Conservation (phyloP, 208 protist genomes). For the Wallacemonas sp. region DNA sequence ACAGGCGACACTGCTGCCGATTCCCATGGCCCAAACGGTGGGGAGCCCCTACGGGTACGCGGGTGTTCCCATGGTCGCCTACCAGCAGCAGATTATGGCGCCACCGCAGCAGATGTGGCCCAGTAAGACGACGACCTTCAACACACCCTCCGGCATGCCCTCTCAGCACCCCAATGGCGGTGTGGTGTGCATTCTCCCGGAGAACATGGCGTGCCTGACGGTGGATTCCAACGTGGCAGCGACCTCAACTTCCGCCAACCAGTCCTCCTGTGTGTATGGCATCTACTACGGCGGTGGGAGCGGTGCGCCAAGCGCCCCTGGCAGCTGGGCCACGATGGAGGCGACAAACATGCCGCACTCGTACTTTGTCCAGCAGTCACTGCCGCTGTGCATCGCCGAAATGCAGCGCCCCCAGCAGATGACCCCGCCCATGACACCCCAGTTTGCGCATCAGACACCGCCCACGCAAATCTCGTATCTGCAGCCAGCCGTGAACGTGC, state of each 20-base stretch:
- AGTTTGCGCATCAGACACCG: neutral
- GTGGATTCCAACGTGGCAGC: neutral
- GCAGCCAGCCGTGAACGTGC: neutral
- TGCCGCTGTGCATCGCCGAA: neutral
- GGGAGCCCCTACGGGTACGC: slow-evolving; percentile 3
- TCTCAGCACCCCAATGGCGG: slow-evolving; percentile 3
- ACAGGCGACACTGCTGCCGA: neutral
- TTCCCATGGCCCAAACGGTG: slow-evolving; percentile 3
- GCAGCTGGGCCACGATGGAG: slow-evolving; percentile 2
- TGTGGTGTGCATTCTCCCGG: slow-evolving; percentile 9
- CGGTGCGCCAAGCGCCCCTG: neutral
- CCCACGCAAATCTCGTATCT: neutral
- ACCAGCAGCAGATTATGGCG: slow-evolving; percentile 16
- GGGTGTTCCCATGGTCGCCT: neutral
- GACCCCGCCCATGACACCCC: neutral
- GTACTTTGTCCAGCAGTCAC: neutral
- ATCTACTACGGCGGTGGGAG: neutral
- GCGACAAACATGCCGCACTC: neutral
- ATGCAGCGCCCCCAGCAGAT: neutral
- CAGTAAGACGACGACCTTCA: neutral
- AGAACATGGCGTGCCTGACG: slow-evolving; percentile 10
- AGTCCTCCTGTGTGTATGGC: slow-evolving; percentile 7
- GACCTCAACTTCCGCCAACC: neutral
- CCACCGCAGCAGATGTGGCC: slow-evolving; percentile 15
- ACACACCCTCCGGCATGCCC: neutral